phyloP scores from a whole-genome alignment of 2,329 filamentous ascomycete genomes.

The Penicillium sp. region DNA sequence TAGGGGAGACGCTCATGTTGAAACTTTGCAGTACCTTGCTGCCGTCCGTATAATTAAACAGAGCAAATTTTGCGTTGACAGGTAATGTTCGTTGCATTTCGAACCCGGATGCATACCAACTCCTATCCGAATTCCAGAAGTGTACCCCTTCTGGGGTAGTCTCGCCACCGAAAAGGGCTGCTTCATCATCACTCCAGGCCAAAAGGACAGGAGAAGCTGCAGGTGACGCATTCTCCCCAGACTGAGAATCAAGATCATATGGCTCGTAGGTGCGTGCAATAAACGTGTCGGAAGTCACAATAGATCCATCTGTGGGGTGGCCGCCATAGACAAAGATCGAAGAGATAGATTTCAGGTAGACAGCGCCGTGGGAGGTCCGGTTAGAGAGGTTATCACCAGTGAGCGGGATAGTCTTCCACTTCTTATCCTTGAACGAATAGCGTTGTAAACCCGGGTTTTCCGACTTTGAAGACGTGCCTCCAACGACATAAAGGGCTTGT shows the following conservation, averaged over 20 bases:
- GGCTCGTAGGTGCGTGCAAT: constrained; percentile 70
- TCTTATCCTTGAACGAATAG: constrained; percentile 61
- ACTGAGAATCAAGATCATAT: constrained; percentile 64
- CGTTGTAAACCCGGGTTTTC: constrained; percentile 77
- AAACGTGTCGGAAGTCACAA: constrained; percentile 74
- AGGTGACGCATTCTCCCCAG: constrained; percentile 63
- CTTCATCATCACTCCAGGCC: constrained; percentile 72
- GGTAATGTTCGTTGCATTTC: constrained; percentile 65
- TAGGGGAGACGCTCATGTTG: constrained; percentile 74
- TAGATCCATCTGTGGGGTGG: constrained; percentile 62
- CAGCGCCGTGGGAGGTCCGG: constrained; percentile 74
- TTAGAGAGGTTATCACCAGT: constrained; percentile 64
- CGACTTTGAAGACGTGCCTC: constrained; percentile 65
- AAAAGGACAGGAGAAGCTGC: constrained; percentile 73
- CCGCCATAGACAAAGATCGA: constrained; percentile 83
- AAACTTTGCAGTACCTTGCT: constrained; percentile 82
- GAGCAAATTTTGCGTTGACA: constrained; percentile 64
- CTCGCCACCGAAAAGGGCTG: constrained; percentile 76
- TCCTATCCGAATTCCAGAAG: constrained; percentile 66
- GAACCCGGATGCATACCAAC: constrained; percentile 72
- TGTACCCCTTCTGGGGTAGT: constrained; percentile 70
- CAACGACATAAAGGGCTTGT: constrained; percentile 78
- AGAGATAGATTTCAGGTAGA: constrained; percentile 72
- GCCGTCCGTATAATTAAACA: constrained; percentile 74
- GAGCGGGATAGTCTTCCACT: constrained; percentile 63